Conservation (phyloP, 768 basidiomycete species). For the Leccinellum rugosiceps region DNA sequence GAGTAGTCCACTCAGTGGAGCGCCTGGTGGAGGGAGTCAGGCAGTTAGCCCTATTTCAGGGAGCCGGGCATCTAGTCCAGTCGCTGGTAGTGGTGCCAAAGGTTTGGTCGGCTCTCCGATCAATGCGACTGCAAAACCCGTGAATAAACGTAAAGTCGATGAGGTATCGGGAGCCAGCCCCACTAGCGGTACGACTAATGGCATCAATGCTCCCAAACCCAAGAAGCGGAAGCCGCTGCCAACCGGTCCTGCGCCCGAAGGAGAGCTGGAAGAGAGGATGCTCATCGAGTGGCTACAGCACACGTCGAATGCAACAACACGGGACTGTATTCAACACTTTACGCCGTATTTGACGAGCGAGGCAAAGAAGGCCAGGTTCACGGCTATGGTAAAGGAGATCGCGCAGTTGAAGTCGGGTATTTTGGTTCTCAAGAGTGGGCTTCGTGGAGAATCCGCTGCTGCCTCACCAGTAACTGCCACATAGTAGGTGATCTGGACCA, state of each 20-base stretch:
- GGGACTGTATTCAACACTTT: constrained; percentile 79
- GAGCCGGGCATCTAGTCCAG: constrained; percentile 37
- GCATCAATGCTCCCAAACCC: constrained; percentile 36
- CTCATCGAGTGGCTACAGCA: constrained; percentile 74
- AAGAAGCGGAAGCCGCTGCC: constrained; percentile 55
- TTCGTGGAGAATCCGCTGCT: constrained; percentile 29
- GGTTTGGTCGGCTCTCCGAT: constrained; percentile 26
- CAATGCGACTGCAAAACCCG: constrained; percentile 35
- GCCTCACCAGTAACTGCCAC: constrained; percentile 22
- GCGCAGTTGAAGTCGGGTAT: constrained; percentile 68
- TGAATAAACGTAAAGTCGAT: constrained; percentile 61
- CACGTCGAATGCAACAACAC: constrained; percentile 66
- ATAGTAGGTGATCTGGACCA: constrained; percentile 20
- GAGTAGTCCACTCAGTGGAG: constrained; percentile 50
- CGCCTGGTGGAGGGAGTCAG: constrained; percentile 43
- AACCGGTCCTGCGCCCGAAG: constrained; percentile 40
- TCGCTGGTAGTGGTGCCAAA: constrained; percentile 15
- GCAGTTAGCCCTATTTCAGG: constrained; percentile 47
- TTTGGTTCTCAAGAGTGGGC: constrained; percentile 51
- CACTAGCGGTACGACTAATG: constrained; percentile 11
- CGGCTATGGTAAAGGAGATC: constrained; percentile 76
- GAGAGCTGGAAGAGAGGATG: constrained; percentile 61
- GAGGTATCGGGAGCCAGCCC: constrained; percentile 31
- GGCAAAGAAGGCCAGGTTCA: constrained; percentile 70
- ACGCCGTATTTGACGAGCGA: constrained; percentile 69